Evolutionary conservation across 495 filamentous ascomycete species (phyloP).

Genomic region (Penicillium alfredii): DNA sequence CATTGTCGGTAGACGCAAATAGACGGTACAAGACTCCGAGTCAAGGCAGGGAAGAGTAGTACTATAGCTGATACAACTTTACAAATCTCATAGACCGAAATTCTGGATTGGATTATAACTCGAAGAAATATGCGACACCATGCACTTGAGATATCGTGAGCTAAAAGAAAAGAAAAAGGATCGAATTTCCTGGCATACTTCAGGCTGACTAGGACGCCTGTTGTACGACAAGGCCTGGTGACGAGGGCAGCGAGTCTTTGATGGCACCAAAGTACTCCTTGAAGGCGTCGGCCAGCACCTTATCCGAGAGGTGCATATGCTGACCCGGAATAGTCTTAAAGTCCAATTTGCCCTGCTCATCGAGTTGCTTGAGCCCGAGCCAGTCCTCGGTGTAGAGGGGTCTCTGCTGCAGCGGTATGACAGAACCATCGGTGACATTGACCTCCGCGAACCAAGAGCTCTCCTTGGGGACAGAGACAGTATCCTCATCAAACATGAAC

Average conservation of each 20-base stretch:
- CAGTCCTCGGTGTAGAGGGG: constrained; percentile 86
- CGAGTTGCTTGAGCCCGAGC: constrained; percentile 78
- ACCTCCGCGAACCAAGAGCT: constrained; percentile 87
- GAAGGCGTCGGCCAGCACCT: constrained; percentile 61
- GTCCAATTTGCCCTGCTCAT: constrained; percentile 69
- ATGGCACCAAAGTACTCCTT: constrained; percentile 57
- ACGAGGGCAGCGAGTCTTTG: constrained; percentile 10
- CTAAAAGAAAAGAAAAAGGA: neutral
- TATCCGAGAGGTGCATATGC: constrained; percentile 78
- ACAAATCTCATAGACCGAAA: too few species aligned
- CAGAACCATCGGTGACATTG: constrained; percentile 56
- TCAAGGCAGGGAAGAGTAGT: too few species aligned
- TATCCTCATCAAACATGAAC: constrained; percentile 86
- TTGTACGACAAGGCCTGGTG: constrained; percentile 20
- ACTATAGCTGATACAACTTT: too few species aligned
- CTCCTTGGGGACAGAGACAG: constrained; percentile 83
- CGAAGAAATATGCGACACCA: too few species aligned
- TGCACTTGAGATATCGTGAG: constrained; percentile 4
- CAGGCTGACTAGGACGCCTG: constrained; percentile 7
- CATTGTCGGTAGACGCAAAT: constrained; percentile 18
- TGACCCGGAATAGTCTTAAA: constrained; percentile 64
- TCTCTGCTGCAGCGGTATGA: constrained; percentile 64
- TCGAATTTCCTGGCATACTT: too few species aligned
- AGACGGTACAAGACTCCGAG: constrained; percentile 15
- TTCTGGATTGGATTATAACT: too few species aligned